Evolutionary conservation across 1,284 basidiomycete genomes (phyloP).

Genomic region (Inonotus obliquus): DNA sequence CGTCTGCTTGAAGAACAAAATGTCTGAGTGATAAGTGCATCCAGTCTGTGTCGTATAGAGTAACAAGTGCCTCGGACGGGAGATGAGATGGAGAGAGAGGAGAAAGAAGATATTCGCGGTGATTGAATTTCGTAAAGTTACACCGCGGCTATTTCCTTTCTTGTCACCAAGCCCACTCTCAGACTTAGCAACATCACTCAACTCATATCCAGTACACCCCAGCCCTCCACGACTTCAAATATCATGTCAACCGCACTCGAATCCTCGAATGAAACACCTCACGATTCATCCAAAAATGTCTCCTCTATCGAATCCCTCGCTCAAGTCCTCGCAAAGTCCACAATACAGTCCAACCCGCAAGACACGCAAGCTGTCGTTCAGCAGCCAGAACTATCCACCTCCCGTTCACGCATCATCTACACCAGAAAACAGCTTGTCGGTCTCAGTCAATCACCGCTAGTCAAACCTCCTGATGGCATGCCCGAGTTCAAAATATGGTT

Average conservation of each 20-base stretch:
- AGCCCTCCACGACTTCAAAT: not conserved
- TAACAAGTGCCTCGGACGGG: too few species aligned
- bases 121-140: not conserved
- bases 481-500: slow-evolving; percentile 83
- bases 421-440: slow-evolving; percentile 60
- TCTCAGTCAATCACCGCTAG: slow-evolving; percentile 73
- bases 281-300: slow-evolving; percentile 15
- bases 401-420: slow-evolving; percentile 55
- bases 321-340: slow-evolving; percentile 33
- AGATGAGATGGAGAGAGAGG: too few species aligned
- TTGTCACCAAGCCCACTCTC: not conserved
- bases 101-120: not conserved
- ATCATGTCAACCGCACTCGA: slow-evolving; percentile 19
- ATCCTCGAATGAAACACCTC: slow-evolving; percentile 4
- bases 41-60: not conserved
- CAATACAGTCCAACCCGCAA: slow-evolving; percentile 31
- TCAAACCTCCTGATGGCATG: slow-evolving; percentile 68
- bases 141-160: not conserved
- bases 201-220: not conserved
- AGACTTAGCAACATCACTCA: not conserved
- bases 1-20: slow-evolving; percentile 63
- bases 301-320: slow-evolving; percentile 27
- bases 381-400: slow-evolving; percentile 26
- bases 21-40: slow-evolving; percentile 56
- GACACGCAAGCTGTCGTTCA: slow-evolving; percentile 25